Base-by-base conservation (phyloP, 768 basidiomycete genomes). In the Postia placenta region DNA sequence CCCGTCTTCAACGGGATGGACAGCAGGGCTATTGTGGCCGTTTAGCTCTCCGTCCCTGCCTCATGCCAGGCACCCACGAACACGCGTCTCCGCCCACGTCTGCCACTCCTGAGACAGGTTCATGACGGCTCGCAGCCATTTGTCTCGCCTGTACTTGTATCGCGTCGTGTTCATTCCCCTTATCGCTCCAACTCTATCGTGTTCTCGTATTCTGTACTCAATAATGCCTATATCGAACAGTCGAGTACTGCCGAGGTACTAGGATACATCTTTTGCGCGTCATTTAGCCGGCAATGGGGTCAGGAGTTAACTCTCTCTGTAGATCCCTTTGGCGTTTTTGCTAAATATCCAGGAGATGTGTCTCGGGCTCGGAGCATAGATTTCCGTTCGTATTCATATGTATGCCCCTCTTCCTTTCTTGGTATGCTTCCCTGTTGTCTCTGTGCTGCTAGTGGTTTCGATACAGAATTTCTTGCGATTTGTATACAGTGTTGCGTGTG, bases 1-100 rank as follows among this genome's bases (percentile, higher is more conserved):
- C 50, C 56, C 4, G 53, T 51, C 27, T 55, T 51, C 47, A 51
- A 24, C 36, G 48, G 49, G 45, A 48, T 53, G 30, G 56, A 58
- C 30, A 47, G 49, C 14, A 45, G 56, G 11, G 50, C 54, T 20
- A 54, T 58, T 48, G 50, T 55, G 47, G 51, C 56, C 23, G 48
- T 49, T 37, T 47, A 39, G 25, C 24, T n/a, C n/a, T n/a, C 36
- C 5, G 11, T 17, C 20, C n/a, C 24, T 33, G 30, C 15, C 15
- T 15, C 30, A 33, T 33, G 7, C 30, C 7, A 33, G 30, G 15
- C 30, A 33, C 30, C 30, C 30, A 15, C 15, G 9, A 45, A 12
- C 45, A 33, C 45, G 28, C 33, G 45, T 33, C 28, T 7, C 26
- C 45, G 45, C 5, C 30, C 45, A 45, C 3, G 45, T 23, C 45